Conservation (phyloP, 2,329 filamentous ascomycete genomes). For the Aspergillus arachidicola region DNA sequence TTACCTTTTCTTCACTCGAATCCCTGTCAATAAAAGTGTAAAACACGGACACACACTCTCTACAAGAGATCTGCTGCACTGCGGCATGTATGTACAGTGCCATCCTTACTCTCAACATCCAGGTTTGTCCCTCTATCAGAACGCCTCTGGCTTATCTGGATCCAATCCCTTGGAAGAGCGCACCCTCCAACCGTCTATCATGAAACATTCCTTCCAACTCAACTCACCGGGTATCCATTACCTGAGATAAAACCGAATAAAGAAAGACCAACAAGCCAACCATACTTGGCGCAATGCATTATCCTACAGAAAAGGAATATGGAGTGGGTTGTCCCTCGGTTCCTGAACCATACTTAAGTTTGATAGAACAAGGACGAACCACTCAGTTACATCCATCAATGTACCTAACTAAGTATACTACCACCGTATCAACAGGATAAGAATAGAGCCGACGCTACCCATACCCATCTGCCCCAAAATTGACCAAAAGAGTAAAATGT, state of each 20-base stretch:
- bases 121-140: neutral
- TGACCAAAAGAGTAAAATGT: neutral
- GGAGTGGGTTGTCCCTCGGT: neutral
- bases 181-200: neutral
- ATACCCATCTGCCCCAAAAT: neutral
- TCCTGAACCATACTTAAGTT: neutral
- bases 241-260: neutral
- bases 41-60: no score
- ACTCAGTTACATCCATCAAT: neutral
- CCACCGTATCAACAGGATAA: neutral
- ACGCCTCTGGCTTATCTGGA: neutral
- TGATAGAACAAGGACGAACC: neutral
- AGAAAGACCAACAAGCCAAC: neutral
- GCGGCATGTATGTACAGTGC: neutral
- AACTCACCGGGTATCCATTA: conserved; percentile 5
- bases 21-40: neutral
- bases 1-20: neutral
- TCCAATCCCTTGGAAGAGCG: neutral
- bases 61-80: no score
- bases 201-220: conserved; percentile 6
- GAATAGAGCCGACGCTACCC: neutral
- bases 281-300: neutral
- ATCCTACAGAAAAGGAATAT: neutral
- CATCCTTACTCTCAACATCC: neutral
- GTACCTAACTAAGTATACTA: neutral